Base-by-base conservation (phyloP, 1,139 yeast species). In the Pichia sp. region DNA sequence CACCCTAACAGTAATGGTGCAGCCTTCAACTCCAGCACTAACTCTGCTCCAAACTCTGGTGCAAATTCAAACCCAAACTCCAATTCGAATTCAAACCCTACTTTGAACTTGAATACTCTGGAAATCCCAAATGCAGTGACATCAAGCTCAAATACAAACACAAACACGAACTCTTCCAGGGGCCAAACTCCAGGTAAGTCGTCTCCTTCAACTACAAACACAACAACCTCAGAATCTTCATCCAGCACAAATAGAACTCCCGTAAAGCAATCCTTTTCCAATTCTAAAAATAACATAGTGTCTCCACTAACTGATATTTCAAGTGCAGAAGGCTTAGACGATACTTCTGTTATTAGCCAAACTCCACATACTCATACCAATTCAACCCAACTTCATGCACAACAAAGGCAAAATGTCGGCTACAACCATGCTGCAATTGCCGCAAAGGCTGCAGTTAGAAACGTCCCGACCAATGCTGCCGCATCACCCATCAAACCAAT, bases 121-220 rank as follows among this genome's bases (percentile, higher is more conserved):
- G 16, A n/a, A n/a, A n/a, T 38, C 4, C 41, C 41, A n/a, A 38
- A 38, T 17, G 41, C 16, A 8, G 17, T 38, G 9, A 38, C 41
- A 7, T 38, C 41, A n/a, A 38, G 41, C 41, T 38, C 41, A 14
- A 38, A 38, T 17, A 38, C 41, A 38, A 14, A 38, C 38, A 17
- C 51, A 40, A 48, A 40, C 29, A 29, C 38, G 17, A 31, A n/a
- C 33, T 49, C 45, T 9, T 30, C 47, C 1, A 49, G 47, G 29
- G 34, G 24, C 6, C 47, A 29, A 42, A 49, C 51, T 4, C 51
- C 41, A 4, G 51, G 46, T 6, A 49, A 36, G 44, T 31, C 50
- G 34, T 16, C 54, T 48, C 40, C 53, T 60, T 55, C 55, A 59
- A 46, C 56, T 59, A 33, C 57, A 16, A 30, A 60, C 47, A 43